These are phyloP conservation scores for Aspergillus floridensis DNA, from an alignment of 2,329 filamentous ascomycete genomes.

Conservation along the genomic window DNA sequence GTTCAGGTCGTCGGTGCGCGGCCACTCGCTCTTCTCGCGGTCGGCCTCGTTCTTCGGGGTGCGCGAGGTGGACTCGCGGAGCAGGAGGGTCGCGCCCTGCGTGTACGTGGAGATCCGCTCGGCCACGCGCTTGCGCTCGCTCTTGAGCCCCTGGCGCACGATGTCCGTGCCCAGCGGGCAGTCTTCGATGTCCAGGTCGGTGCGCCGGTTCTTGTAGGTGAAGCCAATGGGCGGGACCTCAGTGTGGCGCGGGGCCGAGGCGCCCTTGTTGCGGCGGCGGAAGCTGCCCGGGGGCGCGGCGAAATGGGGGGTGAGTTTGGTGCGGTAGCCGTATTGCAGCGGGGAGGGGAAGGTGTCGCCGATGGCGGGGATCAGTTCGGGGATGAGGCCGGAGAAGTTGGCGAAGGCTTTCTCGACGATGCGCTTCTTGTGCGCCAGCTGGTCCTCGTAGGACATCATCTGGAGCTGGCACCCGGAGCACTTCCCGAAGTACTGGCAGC, in stretches of 20 bases:
- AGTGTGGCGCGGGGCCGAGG: slow-evolving; percentile 41
- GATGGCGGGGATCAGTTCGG: slow-evolving; percentile 71
- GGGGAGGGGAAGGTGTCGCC: slow-evolving; percentile 86
- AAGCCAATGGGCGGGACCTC: slow-evolving; percentile 81
- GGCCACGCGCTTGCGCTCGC: slow-evolving; percentile 73
- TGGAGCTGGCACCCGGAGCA: slow-evolving; percentile 97
- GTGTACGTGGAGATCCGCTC: slow-evolving; percentile 69
- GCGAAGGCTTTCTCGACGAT: slow-evolving; percentile 88
- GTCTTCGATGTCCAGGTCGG: slow-evolving; percentile 91
- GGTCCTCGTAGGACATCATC: slow-evolving; percentile 86
- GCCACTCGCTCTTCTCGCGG: slow-evolving; percentile 12
- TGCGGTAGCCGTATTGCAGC: slow-evolving; percentile 88
- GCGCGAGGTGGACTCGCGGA: slow-evolving; percentile 80
- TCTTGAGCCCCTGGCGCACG: slow-evolving; percentile 73
- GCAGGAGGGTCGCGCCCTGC: slow-evolving; percentile 80
- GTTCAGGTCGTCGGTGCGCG: slow-evolving; percentile 22
- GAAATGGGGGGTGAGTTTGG: slow-evolving; percentile 96
- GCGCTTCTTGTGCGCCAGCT: slow-evolving; percentile 77
- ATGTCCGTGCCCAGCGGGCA: slow-evolving; percentile 91
- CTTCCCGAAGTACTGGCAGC: slow-evolving; percentile 79
- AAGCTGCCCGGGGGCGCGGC: slow-evolving; percentile 64
- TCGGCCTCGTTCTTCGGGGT: slow-evolving; percentile 31
- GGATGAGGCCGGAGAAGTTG: slow-evolving; percentile 82
- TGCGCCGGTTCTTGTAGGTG: slow-evolving; percentile 76
- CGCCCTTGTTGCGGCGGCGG: slow-evolving; percentile 47